These are phyloP conservation scores for Schoenoplectus triqueter DNA, from an alignment of 202 grass and related monocot species.

Conservation along the genomic window DNA sequence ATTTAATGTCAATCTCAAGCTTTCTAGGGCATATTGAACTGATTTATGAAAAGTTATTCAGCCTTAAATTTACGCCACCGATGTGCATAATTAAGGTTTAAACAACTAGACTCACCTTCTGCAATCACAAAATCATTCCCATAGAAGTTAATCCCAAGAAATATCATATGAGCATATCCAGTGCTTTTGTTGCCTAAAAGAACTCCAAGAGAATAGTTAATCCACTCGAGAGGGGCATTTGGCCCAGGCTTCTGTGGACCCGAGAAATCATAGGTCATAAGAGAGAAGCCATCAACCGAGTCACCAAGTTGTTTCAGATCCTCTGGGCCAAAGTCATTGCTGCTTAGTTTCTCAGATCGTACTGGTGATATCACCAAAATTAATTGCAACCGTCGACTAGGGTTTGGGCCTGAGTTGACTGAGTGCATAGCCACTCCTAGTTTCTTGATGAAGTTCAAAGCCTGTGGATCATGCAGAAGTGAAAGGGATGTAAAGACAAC, in stretches of 20 bases:
- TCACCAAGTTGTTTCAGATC: conserved; percentile 71
- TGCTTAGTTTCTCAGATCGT: conserved; percentile 51
- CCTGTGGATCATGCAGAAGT: conserved; percentile 46
- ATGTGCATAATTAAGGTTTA: conserved; percentile 32
- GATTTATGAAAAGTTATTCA: conserved; percentile 18
- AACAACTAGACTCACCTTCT: conserved; percentile 53
- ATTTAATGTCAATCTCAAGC: conserved; percentile 15
- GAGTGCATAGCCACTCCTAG: conserved; percentile 77
- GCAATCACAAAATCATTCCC: conserved; percentile 88
- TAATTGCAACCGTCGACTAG: conserved; percentile 55
- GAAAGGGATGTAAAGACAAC: not conserved
- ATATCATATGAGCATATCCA: conserved; percentile 64
- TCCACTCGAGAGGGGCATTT: conserved; percentile 85
- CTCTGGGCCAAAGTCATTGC: conserved; percentile 68
- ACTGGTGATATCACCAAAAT: conserved; percentile 89
- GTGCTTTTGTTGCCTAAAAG: conserved; percentile 56
- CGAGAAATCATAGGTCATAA: conserved; percentile 99
- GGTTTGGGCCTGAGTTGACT: conserved; percentile 52
- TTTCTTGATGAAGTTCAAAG: conserved; percentile 75
- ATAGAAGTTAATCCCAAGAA: conserved; percentile 95
- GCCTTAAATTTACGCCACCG: not conserved
- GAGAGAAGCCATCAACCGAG: conserved; percentile 82
- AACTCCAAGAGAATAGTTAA: conserved; percentile 59
- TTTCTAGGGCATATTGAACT: conserved; percentile 12
- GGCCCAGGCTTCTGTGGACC: conserved; percentile 90